Conservation (phyloP, 306 rosid species). For the Cucurbita moschata region DNA sequence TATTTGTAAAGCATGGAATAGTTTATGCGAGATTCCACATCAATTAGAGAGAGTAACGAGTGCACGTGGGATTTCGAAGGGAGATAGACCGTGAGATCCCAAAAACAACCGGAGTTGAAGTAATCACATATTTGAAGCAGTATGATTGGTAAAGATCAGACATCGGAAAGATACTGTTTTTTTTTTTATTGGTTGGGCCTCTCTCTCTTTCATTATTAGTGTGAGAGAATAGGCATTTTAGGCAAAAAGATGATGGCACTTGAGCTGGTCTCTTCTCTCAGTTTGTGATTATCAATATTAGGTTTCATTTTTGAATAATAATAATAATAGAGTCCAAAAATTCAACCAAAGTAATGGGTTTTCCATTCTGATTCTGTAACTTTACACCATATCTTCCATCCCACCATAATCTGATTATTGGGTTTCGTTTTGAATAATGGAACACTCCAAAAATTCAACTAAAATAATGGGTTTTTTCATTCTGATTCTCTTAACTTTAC, state of each 20-base stretch:
- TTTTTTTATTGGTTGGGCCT: not conserved
- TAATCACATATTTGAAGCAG: not conserved
- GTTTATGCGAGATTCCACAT: not conserved
- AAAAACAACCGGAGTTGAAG: not conserved
- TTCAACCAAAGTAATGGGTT: conserved; percentile 12
- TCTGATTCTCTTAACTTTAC: conserved; percentile 20
- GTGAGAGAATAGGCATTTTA: conserved; percentile 16
- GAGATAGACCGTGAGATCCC: too few species aligned
- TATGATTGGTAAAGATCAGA: conserved; percentile 9
- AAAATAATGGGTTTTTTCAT: conserved; percentile 1
- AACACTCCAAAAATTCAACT: conserved; percentile 22
- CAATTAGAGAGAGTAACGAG: too few species aligned
- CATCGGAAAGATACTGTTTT: conserved; percentile 19
- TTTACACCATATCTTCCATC: conserved; percentile 17
- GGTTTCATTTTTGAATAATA: not conserved
- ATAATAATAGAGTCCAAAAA: conserved; percentile 12
- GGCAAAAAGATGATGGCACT: too few species aligned
- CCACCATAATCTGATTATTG: not conserved
- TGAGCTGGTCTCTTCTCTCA: too few species aligned
- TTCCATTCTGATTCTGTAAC: conserved; percentile 14
- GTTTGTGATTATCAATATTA: not conserved
- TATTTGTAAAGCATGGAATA: not conserved
- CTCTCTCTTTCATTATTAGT: not conserved
- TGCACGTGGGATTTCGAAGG: too few species aligned
- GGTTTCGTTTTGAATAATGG: conserved; percentile 9